Base-by-base conservation (phyloP, 805 yeast genomes). In the Metschnikowia cubensis region DNA sequence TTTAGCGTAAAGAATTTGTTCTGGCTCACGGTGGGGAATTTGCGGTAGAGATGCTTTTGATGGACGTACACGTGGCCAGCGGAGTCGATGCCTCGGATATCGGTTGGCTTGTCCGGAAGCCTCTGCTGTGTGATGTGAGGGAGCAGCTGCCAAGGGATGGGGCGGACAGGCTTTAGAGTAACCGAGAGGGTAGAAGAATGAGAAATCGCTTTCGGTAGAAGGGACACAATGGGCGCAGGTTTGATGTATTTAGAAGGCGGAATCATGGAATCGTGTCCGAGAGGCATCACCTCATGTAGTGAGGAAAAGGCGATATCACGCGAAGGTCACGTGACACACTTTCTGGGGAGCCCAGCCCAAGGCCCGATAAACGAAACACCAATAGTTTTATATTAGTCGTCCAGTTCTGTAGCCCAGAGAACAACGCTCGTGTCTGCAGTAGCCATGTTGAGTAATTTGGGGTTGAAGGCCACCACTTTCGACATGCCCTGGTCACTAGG, bases 391-490 rank as follows among this genome's bases (percentile, higher is more conserved):
- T 25, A 25, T 20, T n/a, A 44, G 22, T 45, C 43, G 32, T 39
- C 56, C 20, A 35, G 39, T 1, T 48, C 48, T 0, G 75, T 69
- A 49, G 66, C 66, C 77, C 77, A 73, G 32, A 73, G 54, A 6
- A 66, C 52, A 7, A 73, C 76, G 5, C 62, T 54, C 42, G 62
- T 22, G 59, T 54, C 60, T 3, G 60, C 59, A 6, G 89, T 76
- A 2, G 89, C 86, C 56, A 87, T 63, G 50, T 78, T 73, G 62
- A 81, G 72, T 34, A 79, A 64, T 53, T 77, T 77, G 1, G 92
- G 92, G 57, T 84, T 83, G 64, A 84, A 84, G 20, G 75, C 70
- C 10, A 81, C 62, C 45, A 81, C 69, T 55, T 78, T 68, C 1
- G 87, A 81, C 5, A 76, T 55, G 4, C 70, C 71, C 36, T 61